Evolutionary conservation across 1,284 basidiomycete species (phyloP).

Genomic region (Mycosarcoma maydis): DNA sequence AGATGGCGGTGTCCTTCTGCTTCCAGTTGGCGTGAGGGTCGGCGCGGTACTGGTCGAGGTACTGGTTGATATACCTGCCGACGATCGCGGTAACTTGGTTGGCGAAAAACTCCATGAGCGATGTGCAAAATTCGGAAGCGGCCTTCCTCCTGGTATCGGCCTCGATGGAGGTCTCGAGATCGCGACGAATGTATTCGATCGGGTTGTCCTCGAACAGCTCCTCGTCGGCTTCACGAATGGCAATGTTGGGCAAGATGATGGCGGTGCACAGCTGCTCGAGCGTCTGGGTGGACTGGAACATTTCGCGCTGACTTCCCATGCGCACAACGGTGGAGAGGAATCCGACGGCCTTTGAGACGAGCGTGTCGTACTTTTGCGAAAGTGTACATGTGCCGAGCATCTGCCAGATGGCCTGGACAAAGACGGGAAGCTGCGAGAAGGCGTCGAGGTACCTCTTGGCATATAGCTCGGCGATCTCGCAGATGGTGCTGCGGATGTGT

Average conservation of each 20-base stretch:
- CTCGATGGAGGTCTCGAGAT: slow-evolving; percentile 75
- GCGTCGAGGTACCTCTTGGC: slow-evolving; percentile 91
- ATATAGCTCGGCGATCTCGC: slow-evolving; percentile 93
- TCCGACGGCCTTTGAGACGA: slow-evolving; percentile 89
- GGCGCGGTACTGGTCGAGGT: slow-evolving; percentile 73
- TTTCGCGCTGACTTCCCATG: slow-evolving; percentile 72
- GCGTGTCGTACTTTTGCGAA: slow-evolving; percentile 80
- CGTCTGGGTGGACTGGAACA: slow-evolving; percentile 75
- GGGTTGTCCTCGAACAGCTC: slow-evolving; percentile 98
- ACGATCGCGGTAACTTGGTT: slow-evolving; percentile 85
- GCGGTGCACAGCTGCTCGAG: slow-evolving; percentile 85
- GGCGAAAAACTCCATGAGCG: slow-evolving; percentile 83
- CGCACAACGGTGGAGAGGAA: slow-evolving; percentile 90
- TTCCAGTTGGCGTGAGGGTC: slow-evolving; percentile 83
- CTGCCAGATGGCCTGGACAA: slow-evolving; percentile 91
- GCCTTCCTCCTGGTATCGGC: slow-evolving; percentile 85
- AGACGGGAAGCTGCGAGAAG: slow-evolving; percentile 79
- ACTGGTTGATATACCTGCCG: slow-evolving; percentile 80
- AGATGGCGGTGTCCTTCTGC: slow-evolving; percentile 95
- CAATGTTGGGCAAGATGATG: slow-evolving; percentile 92
- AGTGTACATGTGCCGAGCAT: slow-evolving; percentile 81
- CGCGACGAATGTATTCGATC: slow-evolving; percentile 90
- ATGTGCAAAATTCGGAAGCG: slow-evolving; percentile 89
- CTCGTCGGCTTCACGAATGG: slow-evolving; percentile 85
- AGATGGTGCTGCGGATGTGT: slow-evolving; percentile 85